Conservation (phyloP, 2,329 filamentous ascomycete species). For the Fusarium begoniae region DNA sequence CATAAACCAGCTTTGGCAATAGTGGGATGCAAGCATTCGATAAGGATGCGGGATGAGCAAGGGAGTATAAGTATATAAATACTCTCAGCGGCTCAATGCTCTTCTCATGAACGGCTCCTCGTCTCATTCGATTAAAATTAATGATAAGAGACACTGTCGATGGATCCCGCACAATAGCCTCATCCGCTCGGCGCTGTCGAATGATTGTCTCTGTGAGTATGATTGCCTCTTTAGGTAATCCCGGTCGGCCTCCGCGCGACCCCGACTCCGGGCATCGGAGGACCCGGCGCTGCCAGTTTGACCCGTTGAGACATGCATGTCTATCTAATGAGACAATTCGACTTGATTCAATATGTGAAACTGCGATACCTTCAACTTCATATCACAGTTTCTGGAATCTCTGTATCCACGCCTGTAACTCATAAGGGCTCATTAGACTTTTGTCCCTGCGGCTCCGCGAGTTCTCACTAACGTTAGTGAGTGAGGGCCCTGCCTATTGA, state of each 20-base stretch:
- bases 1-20: not conserved
- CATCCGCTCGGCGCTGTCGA: slow-evolving; percentile 20
- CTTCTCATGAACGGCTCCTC: not conserved
- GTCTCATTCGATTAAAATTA: slow-evolving; percentile 1
- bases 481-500: not conserved
- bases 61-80: not conserved
- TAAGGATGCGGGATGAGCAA: not conserved
- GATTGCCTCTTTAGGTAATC: slow-evolving; percentile 34
- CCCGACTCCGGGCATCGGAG: slow-evolving; percentile 35
- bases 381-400: not conserved
- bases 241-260: slow-evolving; percentile 35
- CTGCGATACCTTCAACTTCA: not conserved
- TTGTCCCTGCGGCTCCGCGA: not conserved
- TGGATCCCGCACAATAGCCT: slow-evolving; percentile 40
- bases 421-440: not conserved
- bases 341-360: not conserved
- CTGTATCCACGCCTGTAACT: not conserved
- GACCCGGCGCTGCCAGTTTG: slow-evolving; percentile 1
- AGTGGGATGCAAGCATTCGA: not conserved
- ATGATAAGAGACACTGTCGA: slow-evolving; percentile 14
- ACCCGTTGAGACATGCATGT: not conserved
- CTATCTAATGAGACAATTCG: not conserved
- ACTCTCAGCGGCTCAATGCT: not conserved
- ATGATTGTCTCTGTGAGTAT: slow-evolving; percentile 24
- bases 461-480: slow-evolving; percentile 4